Evolutionary conservation across 345 rosid species (phyloP), one percentile per base, ranked within the genome.

Genomic region (Pugionium dolabratum): DNA sequence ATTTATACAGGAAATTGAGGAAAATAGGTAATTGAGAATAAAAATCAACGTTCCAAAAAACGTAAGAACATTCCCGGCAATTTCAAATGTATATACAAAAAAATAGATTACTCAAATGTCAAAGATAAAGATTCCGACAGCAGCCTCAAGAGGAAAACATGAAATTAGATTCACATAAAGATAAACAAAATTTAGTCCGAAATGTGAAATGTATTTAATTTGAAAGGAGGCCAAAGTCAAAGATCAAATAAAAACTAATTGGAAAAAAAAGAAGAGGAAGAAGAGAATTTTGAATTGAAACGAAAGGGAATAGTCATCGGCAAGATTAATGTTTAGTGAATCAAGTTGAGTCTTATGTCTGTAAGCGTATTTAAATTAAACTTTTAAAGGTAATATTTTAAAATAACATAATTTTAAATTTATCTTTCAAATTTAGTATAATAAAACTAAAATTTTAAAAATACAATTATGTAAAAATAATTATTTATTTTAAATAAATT

Each of bases 321-420:
- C 8, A 32, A 57, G 53, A 34, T 45, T 42, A 48, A 28, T 54
- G 26, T 70, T 33, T 25, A 48, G 58, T 55, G 59, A 48, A 56
- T 63, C 50, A 71, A 56, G 70, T 63, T 56, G 75, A 71, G 70
- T 71, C 52, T 9, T 56, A 54, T 37, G 75, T 71, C 56, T 31
- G 75, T 71, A 64, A 18, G 0, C 57, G 50, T 30, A 31, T 18
- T 18, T 18, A 18, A 18, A 18, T 18, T 18, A 18, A 18, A 18
- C 18, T 18, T 18, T 18, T 18, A 18, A 18, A 18, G 0, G 18
- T 0, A 18, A 18, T 18, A 18, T 18, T 18, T 18, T 18, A 18
- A 18, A 18, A 18, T 18, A 18, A 18, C 18, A 18, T 18, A 18
- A 18, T 18, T 18, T 18, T 18, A 18, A 18, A 18, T 18, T 18